Base-by-base conservation (phyloP, 2,329 filamentous ascomycete species). In the Capronia coronata region DNA sequence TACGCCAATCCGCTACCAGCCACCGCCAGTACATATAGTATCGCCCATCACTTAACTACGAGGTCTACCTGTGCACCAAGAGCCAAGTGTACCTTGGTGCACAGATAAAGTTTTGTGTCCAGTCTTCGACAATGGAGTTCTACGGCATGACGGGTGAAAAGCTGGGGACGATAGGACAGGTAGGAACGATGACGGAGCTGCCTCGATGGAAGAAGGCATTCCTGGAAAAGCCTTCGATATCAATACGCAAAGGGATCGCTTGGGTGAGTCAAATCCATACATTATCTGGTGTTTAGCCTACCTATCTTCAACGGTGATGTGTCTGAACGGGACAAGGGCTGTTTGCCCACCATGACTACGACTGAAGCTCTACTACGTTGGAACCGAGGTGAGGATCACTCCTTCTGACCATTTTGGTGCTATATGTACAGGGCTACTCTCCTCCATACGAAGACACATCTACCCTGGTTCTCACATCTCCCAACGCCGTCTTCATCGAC, bases 371-470 rank as follows among this genome's bases (percentile, higher is more conserved):
- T n/a, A n/a, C n/a, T n/a, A n/a, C n/a, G n/a, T n/a, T n/a, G n/a
- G n/a, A n/a, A n/a, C n/a, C n/a, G n/a, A n/a, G n/a, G n/a, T n/a
- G n/a, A n/a, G n/a, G 4, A 8, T 9, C 4, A 13, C 19, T 11
- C 4, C 32, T 38, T 19, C 18, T 27, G 10, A 40, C 21, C 22
- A 22, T 13, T 19, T n/a, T 46, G 8, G 18, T n/a, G 10, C 5
- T 11, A 37, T 29, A 13, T 11, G 14, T 41, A 32, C 45, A 59
- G 57, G 48, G 54, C 29, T 58, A 51, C 37, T 44, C 42, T 18
- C 38, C 54, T 35, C 57, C 59, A 8, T 58, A 56, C 19, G 59
- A 61, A 49, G 56, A 59, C 13, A 59, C 59, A 8, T 52, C 51
- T 25, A 58, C 56, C 7, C 45, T 61, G 3, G 59, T 59, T 8